Evolutionary conservation across 352 stramenopile genomes (phyloP).

Genomic region (Globisporangium mamillatum): DNA sequence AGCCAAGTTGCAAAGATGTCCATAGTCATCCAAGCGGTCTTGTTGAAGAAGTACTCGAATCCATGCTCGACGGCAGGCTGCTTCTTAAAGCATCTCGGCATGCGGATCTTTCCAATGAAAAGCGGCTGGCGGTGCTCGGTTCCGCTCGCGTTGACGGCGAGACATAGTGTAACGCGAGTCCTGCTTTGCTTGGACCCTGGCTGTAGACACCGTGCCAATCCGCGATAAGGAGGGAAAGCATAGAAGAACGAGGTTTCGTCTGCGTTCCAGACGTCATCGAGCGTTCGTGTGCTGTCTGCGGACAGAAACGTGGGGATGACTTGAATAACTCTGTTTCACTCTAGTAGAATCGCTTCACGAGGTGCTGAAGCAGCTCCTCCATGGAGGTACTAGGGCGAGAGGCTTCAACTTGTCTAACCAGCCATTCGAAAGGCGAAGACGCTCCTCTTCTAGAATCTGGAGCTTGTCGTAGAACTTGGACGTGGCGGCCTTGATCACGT

Average conservation of each 20-base stretch:
- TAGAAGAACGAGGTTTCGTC: not conserved
- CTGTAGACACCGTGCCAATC: no score
- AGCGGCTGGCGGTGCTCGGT: not conserved
- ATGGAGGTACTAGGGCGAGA: not conserved
- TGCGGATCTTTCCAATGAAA: not conserved
- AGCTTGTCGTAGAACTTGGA: slow-evolving; percentile 1
- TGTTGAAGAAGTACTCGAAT: slow-evolving; percentile 4
- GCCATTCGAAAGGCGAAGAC: not conserved
- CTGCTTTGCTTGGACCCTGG: no score
- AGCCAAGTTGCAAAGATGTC: slow-evolving; percentile 3
- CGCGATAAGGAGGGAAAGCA: not conserved
- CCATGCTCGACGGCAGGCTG: not conserved
- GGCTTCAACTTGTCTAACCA: slow-evolving; percentile 1
- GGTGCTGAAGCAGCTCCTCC: not conserved
- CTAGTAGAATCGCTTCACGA: not conserved
- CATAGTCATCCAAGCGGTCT: slow-evolving; percentile 3
- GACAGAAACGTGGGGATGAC: not conserved
- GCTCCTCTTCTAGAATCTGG: not conserved
- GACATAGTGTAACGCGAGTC: no score
- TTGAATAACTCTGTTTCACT: not conserved
- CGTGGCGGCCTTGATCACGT: not conserved
- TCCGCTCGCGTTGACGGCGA: not conserved
- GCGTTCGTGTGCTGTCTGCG: not conserved
- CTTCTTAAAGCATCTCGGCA: slow-evolving; percentile 3
- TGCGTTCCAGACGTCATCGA: not conserved